phyloP scores from a whole-genome alignment of 2,329 filamentous ascomycete species.

The Aspergillus sp. region DNA sequence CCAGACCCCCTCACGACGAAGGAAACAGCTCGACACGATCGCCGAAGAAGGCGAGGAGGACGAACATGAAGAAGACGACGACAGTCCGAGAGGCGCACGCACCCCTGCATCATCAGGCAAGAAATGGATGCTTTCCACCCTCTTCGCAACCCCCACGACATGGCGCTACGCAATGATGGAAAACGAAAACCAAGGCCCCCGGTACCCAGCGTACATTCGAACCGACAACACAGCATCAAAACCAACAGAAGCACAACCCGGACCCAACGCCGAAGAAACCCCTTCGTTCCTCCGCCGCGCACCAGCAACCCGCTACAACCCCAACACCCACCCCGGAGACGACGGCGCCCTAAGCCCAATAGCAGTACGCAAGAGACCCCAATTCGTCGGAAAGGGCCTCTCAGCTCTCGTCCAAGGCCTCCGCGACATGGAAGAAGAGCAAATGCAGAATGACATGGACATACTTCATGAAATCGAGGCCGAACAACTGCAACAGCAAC shows the following conservation, averaged over 20 bases:
- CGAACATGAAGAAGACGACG: slow-evolving; percentile 27
- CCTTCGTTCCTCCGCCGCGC: slow-evolving; percentile 44
- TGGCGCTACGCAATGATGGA: slow-evolving; percentile 46
- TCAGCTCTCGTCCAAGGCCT: slow-evolving; percentile 42
- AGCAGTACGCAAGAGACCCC: slow-evolving; percentile 36
- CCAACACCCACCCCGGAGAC: not conserved
- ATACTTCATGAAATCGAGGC: slow-evolving; percentile 48
- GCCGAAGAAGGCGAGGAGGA: slow-evolving; percentile 32
- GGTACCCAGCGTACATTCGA: not conserved
- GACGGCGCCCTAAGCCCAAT: slow-evolving; percentile 39
- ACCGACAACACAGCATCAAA: not conserved
- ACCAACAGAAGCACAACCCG: fast-evolving
- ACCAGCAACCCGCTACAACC: slow-evolving; percentile 32
- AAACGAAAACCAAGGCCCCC: slow-evolving; percentile 26
- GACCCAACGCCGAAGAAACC: slow-evolving; percentile 27
- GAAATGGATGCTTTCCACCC: slow-evolving; percentile 46
- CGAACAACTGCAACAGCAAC: slow-evolving; percentile 15
- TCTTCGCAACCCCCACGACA: slow-evolving; percentile 50
- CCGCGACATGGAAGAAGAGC: slow-evolving; percentile 45
- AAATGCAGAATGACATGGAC: slow-evolving; percentile 46
- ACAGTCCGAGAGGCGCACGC: slow-evolving; percentile 28
- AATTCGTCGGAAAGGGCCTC: slow-evolving; percentile 42
- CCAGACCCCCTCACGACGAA: slow-evolving; percentile 42
- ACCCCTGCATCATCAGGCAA: slow-evolving; percentile 48
- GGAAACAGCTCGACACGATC: slow-evolving; percentile 30